Percentiles rank a stretch among this genome's conserved stretches.
Conservation (phyloP, 805 yeast species). For the Pichia phayaonensis region DNA sequence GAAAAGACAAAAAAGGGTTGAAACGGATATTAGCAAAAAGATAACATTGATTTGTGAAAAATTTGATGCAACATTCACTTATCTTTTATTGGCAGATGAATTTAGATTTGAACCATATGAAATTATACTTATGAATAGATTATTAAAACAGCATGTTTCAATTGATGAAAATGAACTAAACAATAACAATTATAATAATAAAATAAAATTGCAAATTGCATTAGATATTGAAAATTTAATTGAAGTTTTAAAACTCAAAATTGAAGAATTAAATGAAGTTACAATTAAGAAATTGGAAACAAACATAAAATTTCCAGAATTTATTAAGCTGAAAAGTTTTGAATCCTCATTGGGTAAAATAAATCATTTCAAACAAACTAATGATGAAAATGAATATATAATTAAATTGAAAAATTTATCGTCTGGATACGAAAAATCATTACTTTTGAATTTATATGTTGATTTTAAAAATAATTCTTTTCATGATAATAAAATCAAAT, state of each 20-base stretch:
- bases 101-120: conserved; percentile 18
- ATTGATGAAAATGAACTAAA: not conserved
- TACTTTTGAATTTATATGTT: conserved; percentile 20
- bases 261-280: conserved; percentile 16
- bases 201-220: conserved; percentile 14
- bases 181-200: not conserved
- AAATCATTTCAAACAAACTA: not conserved
- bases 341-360: conserved; percentile 13
- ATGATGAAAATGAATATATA: not conserved
- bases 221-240: conserved; percentile 19
- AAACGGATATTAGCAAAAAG: conserved; percentile 6
- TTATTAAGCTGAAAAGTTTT: conserved; percentile 15
- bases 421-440: conserved; percentile 17
- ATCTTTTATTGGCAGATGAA: conserved; percentile 24
- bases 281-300: conserved; percentile 14
- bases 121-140: conserved; percentile 14
- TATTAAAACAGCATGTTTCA: conserved; percentile 4
- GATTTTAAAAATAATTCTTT: conserved; percentile 12
- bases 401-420: conserved; percentile 15
- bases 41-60: conserved; percentile 13
- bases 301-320: conserved; percentile 11
- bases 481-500: conserved; percentile 1
- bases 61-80: conserved; percentile 17
- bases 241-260: conserved; percentile 4
- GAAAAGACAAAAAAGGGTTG: not conserved